Base-by-base conservation (phyloP, 768 basidiomycete genomes). In the Agrocybe pediades region DNA sequence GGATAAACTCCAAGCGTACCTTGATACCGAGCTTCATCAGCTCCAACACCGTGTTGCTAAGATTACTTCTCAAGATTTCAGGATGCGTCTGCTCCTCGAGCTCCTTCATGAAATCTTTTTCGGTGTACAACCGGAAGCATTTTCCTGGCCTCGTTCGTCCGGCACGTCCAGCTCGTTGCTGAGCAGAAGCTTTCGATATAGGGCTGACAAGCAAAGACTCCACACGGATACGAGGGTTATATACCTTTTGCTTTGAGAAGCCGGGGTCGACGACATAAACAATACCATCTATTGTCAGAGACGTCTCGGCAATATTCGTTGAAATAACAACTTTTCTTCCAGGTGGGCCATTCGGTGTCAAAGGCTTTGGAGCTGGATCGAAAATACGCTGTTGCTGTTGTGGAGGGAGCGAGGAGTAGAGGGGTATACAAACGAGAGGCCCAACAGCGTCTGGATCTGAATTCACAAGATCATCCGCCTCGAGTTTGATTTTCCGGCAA, bases 251-350 rank as follows among this genome's bases (percentile, higher is more conserved):
- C 72, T 99, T 96, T 27, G 90, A 95, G 74, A 98, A 97, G 1
- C 95, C 95, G 0, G 95, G 93, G 65, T 98, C 96, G 42, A 98
- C 95, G 53, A 98, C 96, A 63, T 98, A 99, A n/a, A 99, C 95
- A 63, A 99, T 98, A 19, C 96, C 96, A 61, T 99, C 96, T 53
- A 99, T 98, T 2, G 96, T 99, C 40, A 98, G 73, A 2, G 94
- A 96, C 1, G 96, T 98, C 71, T 99, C 96, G 2, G 97, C 97
- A 53, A 98, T 94, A 67, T 98, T 99, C 24, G 96, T 99, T 8
- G 95, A 92, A 0, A 99, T 78, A 26, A 99, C 90, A 41, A 98
- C 83, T 69, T 99, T 99, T 54, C 96, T 84, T 0, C 96, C 96
- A 0, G 89, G 87, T 0, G 93, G 88, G 1, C 93, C 88, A 46